Conservation (phyloP, 805 yeast genomes). For the Isabelozyma rhagii region DNA sequence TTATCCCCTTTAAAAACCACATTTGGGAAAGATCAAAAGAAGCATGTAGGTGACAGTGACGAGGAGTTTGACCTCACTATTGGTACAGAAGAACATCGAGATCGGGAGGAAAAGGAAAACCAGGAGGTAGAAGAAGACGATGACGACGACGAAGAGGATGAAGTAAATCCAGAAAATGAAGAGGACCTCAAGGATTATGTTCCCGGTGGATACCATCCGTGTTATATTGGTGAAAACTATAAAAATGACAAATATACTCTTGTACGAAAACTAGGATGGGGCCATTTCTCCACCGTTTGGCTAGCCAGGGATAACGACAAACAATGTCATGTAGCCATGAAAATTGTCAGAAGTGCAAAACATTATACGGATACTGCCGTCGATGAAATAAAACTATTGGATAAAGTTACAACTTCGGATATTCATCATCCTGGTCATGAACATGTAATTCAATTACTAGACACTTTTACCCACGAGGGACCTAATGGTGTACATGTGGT, state of each 20-base stretch:
- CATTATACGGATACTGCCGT: slow-evolving; percentile 92
- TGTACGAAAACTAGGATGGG: slow-evolving; percentile 96
- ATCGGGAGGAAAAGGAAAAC: background rate
- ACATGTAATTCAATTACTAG: slow-evolving; percentile 76
- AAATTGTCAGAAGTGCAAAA: slow-evolving; percentile 86
- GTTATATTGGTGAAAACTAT: slow-evolving; percentile 80
- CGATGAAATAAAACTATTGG: slow-evolving; percentile 83
- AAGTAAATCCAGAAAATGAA: slow-evolving; percentile 54
- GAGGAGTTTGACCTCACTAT: slow-evolving; percentile 3
- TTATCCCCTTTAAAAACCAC: slow-evolving; percentile 35
- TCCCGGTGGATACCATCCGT: slow-evolving; percentile 96
- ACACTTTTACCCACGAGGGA: slow-evolving; percentile 82
- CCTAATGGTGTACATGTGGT: slow-evolving; percentile 91
- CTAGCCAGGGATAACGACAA: slow-evolving; percentile 60
- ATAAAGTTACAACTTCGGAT: slow-evolving; percentile 61
- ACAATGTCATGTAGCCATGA: slow-evolving; percentile 83
- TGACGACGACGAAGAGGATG: slow-evolving; percentile 20
- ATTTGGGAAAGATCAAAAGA: slow-evolving; percentile 12
- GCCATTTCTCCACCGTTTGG: slow-evolving; percentile 97
- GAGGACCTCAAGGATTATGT: slow-evolving; percentile 84
- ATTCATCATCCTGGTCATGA: slow-evolving; percentile 75
- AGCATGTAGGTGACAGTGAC: slow-evolving; percentile 4
- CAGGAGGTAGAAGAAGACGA: slow-evolving; percentile 22
- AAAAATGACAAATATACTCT: slow-evolving; percentile 72
- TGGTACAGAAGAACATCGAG: slow-evolving; percentile 9